Evolutionary conservation across 2,329 filamentous ascomycete genomes (phyloP).

Genomic region (Fusarium euwallaceae): DNA sequence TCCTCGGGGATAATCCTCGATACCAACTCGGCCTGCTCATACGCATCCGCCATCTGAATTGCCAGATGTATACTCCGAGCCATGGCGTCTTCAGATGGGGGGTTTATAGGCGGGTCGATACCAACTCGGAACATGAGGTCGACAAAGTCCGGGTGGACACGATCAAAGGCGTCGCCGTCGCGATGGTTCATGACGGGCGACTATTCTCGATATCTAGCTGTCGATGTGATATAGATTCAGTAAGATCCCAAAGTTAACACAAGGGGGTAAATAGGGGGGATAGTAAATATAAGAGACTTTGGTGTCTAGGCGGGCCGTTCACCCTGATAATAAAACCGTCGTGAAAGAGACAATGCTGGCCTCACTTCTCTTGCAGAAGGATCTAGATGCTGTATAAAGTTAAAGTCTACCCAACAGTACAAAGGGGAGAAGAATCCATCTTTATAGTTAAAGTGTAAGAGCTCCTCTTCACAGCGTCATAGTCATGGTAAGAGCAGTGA

Average conservation of each 20-base stretch:
- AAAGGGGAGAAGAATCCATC: neutral
- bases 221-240: neutral
- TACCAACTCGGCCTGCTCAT: constrained; percentile 36
- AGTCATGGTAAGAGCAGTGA: neutral
- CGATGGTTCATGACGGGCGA: constrained; percentile 9
- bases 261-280: neutral
- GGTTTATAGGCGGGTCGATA: constrained; percentile 9
- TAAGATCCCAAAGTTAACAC: neutral
- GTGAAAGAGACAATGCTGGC: neutral
- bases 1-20: constrained; percentile 42
- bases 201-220: neutral
- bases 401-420: neutral
- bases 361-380: neutral
- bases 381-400: neutral
- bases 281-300: neutral
- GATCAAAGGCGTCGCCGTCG: constrained; percentile 10
- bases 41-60: constrained; percentile 34
- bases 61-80: constrained; percentile 35
- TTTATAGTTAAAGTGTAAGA: neutral
- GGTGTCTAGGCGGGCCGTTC: neutral
- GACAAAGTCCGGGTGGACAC: constrained; percentile 42
- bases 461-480: neutral
- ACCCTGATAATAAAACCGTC: neutral
- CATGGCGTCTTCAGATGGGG: constrained; percentile 27
- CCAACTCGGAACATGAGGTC: constrained; percentile 24